These are phyloP conservation scores for Suhomyces ambrosiae DNA, from an alignment of 1,139 yeast species.

Conservation along the genomic window DNA sequence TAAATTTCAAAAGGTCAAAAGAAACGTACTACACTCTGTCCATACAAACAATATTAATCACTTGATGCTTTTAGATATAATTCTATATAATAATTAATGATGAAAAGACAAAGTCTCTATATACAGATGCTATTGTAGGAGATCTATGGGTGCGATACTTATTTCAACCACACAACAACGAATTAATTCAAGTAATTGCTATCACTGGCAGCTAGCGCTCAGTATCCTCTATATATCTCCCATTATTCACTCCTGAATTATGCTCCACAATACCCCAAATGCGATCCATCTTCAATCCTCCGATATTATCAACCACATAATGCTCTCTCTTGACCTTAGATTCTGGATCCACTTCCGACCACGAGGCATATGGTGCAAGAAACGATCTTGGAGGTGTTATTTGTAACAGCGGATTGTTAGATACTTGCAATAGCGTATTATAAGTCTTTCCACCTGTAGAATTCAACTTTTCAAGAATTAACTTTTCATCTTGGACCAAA, in stretches of 20 bases:
- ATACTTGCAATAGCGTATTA: conserved; percentile 58
- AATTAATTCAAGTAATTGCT: no score
- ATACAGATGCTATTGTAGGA: neutral
- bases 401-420: conserved; percentile 44
- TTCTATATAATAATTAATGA: no score
- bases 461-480: conserved; percentile 70
- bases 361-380: conserved; percentile 58
- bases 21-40: no score
- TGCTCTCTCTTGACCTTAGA: conserved; percentile 40
- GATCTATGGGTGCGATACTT: neutral
- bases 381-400: conserved; percentile 31
- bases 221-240: conserved; percentile 49
- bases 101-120: no score
- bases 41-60: no score
- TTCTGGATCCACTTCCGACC: conserved; percentile 51
- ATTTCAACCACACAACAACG: no score
- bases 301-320: conserved; percentile 72
- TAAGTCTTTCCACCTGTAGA: conserved; percentile 67
- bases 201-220: no score
- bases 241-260: conserved; percentile 66
- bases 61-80: no score
- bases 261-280: conserved; percentile 78
- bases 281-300: conserved; percentile 83
- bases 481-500: conserved; percentile 59
- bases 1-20: no score